Evolutionary conservation across 2,329 filamentous ascomycete genomes (phyloP), one percentile per base, ranked within the genome.

Genomic region (Penicillium sp.): DNA sequence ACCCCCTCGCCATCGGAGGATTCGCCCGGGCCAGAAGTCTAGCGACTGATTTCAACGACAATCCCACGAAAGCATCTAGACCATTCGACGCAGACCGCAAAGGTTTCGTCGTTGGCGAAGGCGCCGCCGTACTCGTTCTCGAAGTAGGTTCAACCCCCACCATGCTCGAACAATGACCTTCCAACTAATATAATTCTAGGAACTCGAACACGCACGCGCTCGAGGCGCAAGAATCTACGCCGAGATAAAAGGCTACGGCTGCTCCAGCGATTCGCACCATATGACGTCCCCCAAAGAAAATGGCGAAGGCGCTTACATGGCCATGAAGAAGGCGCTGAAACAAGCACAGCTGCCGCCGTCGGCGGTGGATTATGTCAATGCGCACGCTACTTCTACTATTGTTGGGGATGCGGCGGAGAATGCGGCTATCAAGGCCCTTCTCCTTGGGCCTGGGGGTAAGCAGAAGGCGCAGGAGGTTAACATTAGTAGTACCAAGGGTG

Each of bases 31-130:
- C 92, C 1, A 85, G 93, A 55, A 97, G 92, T 48, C 78, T 99
- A 31, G 88, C 91, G 6, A 96, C 91, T 0, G 83, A 81, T 3
- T 95, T 86, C 77, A 97, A 97, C 67, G 78, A 89, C 55, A 73
- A 81, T 9, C 92, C 93, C 0, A 63, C 77, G 2, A 78, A 83
- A 43, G 86, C 92, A 46, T 96, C 92, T 26, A 83, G 94, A 9
- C 94, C 94, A 0, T 99, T 99, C 67, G 94, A 99, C 74, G 80
- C 79, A 40, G 81, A 83, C 42, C 84, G 94, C 44, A 82, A 84
- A 51, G 94, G 94, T 0, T 99, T 99, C 66, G 93, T 99, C 14
- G 90, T 99, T 28, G 87, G 90, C 0, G 94, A 99, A 75, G 94
- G 94, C 1, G 91, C 94, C 4, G 93, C 91, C 9, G 88, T 97